Evolutionary conservation across 1,284 basidiomycete genomes (phyloP).

Genomic region (Fomitopsis betulina): DNA sequence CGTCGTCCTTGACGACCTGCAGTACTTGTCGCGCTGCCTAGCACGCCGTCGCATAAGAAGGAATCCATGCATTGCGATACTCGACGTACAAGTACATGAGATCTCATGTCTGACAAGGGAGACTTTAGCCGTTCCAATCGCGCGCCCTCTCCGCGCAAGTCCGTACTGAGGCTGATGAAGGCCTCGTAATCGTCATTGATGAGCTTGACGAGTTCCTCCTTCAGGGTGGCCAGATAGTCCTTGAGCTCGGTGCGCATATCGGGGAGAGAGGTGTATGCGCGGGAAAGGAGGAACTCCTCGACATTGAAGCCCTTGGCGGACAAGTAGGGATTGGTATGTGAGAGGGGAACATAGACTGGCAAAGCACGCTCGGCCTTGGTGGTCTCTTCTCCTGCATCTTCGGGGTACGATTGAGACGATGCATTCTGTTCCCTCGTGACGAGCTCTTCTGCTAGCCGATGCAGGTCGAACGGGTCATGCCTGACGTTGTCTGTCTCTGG

Average conservation of each 20-base stretch:
- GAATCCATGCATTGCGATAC: background rate
- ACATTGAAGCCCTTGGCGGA: slow-evolving; percentile 70
- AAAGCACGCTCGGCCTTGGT: slow-evolving; percentile 42
- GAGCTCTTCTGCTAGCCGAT: slow-evolving; percentile 71
- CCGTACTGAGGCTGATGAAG: slow-evolving; percentile 92
- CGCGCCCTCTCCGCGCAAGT: slow-evolving; percentile 78
- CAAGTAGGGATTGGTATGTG: slow-evolving; percentile 75
- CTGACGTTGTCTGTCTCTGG: slow-evolving; percentile 10
- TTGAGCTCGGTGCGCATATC: slow-evolving; percentile 86
- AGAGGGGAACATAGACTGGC: slow-evolving; percentile 73
- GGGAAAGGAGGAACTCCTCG: slow-evolving; percentile 85
- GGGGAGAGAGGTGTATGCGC: slow-evolving; percentile 81
- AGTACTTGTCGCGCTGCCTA: slow-evolving; percentile 64
- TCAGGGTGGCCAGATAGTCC: slow-evolving; percentile 78
- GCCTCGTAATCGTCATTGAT: slow-evolving; percentile 99
- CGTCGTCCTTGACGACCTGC: slow-evolving; percentile 64
- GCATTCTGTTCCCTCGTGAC: slow-evolving; percentile 46
- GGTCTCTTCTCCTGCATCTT: slow-evolving; percentile 9
- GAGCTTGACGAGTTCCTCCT: slow-evolving; percentile 89
- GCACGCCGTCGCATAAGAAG: background rate
- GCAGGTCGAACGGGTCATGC: slow-evolving; percentile 67
- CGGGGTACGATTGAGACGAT: slow-evolving; percentile 1
- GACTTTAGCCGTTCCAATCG: slow-evolving; percentile 62
- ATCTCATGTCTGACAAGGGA: slow-evolving; percentile 62
- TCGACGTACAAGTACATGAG: slow-evolving; percentile 62